Conservation (phyloP, 2,329 filamentous ascomycete genomes). For the Paraphoma sp. region DNA sequence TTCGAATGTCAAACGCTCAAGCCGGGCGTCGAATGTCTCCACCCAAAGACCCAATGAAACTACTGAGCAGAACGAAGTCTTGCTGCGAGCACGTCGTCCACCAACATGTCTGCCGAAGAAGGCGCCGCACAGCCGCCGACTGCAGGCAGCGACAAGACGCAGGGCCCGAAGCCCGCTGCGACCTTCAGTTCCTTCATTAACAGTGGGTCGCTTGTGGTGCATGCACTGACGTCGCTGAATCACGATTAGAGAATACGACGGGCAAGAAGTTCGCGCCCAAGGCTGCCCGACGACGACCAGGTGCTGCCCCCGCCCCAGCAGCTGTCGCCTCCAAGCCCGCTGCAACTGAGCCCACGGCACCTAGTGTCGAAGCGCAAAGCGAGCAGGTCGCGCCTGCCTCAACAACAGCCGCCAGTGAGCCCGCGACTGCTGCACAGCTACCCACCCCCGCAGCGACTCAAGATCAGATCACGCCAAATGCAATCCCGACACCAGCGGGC, state of each 20-base stretch:
- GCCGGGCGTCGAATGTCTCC: not conserved
- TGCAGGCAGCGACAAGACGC: slow-evolving; percentile 25
- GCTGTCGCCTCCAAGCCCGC: slow-evolving; percentile 17
- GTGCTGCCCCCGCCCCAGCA: slow-evolving; percentile 25
- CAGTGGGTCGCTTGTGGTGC: slow-evolving; percentile 24
- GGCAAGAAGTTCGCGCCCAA: slow-evolving; percentile 59
- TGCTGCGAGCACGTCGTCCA: not conserved
- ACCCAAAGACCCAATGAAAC: not conserved
- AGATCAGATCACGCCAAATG: slow-evolving; percentile 13
- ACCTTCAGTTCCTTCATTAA: slow-evolving; percentile 41
- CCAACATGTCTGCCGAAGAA: slow-evolving; percentile 38
- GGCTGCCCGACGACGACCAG: slow-evolving; percentile 52
- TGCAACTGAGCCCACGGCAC: slow-evolving; percentile 9
- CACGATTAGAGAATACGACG: slow-evolving; percentile 46
- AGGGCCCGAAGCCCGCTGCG: slow-evolving; percentile 21
- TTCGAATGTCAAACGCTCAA: slow-evolving; percentile 5
- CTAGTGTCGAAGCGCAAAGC: slow-evolving; percentile 19
- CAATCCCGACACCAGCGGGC: not conserved
- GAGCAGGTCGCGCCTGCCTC: slow-evolving; percentile 10
- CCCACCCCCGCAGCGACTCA: slow-evolving; percentile 37
- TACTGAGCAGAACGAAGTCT: not conserved
- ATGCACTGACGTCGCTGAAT: slow-evolving; percentile 21
- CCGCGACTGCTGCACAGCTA: slow-evolving; percentile 18
- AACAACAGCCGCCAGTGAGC: slow-evolving; percentile 13
- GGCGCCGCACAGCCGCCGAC: slow-evolving; percentile 16